phyloP scores from a whole-genome alignment of 2,329 filamentous ascomycete genomes.

The Eutypa lata region DNA sequence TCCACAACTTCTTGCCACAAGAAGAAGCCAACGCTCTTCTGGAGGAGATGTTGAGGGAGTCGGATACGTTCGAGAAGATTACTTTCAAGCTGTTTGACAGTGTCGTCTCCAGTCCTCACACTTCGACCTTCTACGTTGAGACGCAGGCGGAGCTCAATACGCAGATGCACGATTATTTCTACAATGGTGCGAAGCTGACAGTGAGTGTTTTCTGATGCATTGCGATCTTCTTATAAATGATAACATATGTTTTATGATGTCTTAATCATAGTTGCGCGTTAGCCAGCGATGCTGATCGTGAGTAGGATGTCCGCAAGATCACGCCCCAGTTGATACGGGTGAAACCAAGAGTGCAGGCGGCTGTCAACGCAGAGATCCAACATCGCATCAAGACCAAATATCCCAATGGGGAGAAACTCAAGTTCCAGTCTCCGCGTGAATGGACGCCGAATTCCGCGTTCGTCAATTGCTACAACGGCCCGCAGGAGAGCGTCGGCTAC shows the following conservation, averaged over 20 bases:
- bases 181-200: constrained; percentile 74
- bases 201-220: constrained; percentile 35
- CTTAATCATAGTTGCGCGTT: too few species aligned
- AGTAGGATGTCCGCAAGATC: constrained; percentile 69
- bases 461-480: constrained; percentile 89
- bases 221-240: not conserved
- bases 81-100: constrained; percentile 87
- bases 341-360: constrained; percentile 65
- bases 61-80: constrained; percentile 64
- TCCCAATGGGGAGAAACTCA: constrained; percentile 68
- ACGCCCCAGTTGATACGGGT: constrained; percentile 72
- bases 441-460: constrained; percentile 91
- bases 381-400: constrained; percentile 67
- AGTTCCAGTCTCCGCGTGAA: constrained; percentile 66
- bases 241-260: not conserved
- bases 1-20: constrained; percentile 81
- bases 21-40: constrained; percentile 72
- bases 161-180: constrained; percentile 78
- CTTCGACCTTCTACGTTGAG: constrained; percentile 78
- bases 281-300: not conserved
- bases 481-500: constrained; percentile 80
- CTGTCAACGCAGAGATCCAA: constrained; percentile 76
- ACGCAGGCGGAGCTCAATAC: constrained; percentile 63
- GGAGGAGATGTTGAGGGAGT: constrained; percentile 70
- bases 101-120: constrained; percentile 81